Evolutionary conservation across 208 protist genomes (phyloP).

Genomic region (Trypanosoma vivax): DNA sequence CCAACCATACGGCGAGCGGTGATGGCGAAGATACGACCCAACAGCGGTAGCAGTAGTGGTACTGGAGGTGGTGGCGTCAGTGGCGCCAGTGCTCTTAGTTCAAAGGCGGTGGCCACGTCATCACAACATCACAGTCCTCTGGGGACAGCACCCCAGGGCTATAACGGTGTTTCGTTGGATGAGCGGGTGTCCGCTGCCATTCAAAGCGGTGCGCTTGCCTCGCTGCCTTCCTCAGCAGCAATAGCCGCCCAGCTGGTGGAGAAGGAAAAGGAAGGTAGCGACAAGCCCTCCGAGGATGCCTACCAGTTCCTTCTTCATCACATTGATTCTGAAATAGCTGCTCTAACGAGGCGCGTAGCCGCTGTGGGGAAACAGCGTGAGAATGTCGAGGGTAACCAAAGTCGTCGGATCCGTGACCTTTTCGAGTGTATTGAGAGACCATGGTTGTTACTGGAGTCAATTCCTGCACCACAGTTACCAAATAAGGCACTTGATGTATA

Average conservation of each 20-base stretch:
- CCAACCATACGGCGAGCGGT: constrained; percentile 18
- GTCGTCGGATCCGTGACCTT: constrained; percentile 45
- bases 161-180: background rate
- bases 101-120: background rate
- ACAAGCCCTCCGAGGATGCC: constrained; percentile 36
- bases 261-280: background rate
- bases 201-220: background rate
- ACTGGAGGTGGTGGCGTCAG: background rate
- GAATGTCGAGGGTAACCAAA: constrained; percentile 31
- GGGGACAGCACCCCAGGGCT: background rate
- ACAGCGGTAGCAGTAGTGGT: background rate
- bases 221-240: background rate
- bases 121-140: background rate
- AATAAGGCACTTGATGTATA: constrained; percentile 66
- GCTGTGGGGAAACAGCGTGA: constrained; percentile 38
- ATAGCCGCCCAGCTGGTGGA: background rate
- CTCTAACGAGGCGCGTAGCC: constrained; percentile 47
- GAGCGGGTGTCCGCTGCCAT: background rate
- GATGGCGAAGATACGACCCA: constrained; percentile 20
- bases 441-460: constrained; percentile 53
- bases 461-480: constrained; percentile 43
- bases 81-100: background rate
- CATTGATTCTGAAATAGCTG: constrained; percentile 74
- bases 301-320: constrained; percentile 71
- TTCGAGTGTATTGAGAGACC: constrained; percentile 67